These are phyloP conservation scores for Penicillium griseofulvum DNA, from an alignment of 2,329 filamentous ascomycete genomes.

Conservation along the genomic window DNA sequence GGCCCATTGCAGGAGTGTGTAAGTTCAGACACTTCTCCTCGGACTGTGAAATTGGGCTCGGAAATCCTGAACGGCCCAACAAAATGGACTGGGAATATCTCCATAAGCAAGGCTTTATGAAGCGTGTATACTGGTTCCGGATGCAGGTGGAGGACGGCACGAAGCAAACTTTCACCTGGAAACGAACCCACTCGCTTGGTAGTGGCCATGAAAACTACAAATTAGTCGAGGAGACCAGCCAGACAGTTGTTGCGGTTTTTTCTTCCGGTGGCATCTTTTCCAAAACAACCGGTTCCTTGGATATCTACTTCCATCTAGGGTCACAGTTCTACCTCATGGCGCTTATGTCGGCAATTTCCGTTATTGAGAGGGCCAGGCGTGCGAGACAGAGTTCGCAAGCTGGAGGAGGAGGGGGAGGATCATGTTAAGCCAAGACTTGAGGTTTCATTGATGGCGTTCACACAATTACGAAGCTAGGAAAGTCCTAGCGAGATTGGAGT, in stretches of 20 bases:
- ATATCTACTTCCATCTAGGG: slow-evolving; percentile 28
- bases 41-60: slow-evolving; percentile 33
- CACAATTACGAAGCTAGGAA: neutral
- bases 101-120: slow-evolving; percentile 22
- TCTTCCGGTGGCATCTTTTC: slow-evolving; percentile 25
- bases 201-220: slow-evolving; percentile 31
- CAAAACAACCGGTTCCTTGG: slow-evolving; percentile 33
- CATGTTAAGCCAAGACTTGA: slow-evolving; percentile 3
- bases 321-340: slow-evolving; percentile 31
- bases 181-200: slow-evolving; percentile 31
- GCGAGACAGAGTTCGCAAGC: slow-evolving; percentile 5
- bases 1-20: slow-evolving; percentile 28
- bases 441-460: neutral
- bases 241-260: slow-evolving; percentile 32
- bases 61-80: slow-evolving; percentile 25
- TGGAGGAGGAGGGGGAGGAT: slow-evolving; percentile 4
- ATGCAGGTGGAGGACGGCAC: slow-evolving; percentile 17
- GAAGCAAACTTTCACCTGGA: slow-evolving; percentile 33
- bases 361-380: slow-evolving; percentile 27
- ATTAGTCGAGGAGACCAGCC: slow-evolving; percentile 32
- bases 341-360: slow-evolving; percentile 26
- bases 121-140: slow-evolving; percentile 29
- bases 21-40: slow-evolving; percentile 36
- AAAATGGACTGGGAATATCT: slow-evolving; percentile 33
- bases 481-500: neutral